Percentiles rank a stretch among this genome's conserved stretches.
Conservation (phyloP, 2,329 filamentous ascomycete genomes). For the Byssochlamys sp. region DNA sequence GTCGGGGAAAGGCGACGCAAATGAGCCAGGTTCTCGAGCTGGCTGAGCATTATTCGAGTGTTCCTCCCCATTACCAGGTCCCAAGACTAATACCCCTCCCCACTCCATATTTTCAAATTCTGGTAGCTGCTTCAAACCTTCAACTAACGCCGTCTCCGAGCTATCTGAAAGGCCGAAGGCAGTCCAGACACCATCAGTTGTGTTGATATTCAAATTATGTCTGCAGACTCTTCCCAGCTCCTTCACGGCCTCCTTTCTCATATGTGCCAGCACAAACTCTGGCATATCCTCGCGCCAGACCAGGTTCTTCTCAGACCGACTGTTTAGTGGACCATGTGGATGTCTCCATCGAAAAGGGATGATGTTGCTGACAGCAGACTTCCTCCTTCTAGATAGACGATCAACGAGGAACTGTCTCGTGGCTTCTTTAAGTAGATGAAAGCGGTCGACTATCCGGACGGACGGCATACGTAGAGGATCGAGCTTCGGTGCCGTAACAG, state of each 20-base stretch:
- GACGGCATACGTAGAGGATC: slow-evolving; percentile 10
- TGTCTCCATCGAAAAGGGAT: slow-evolving; percentile 29
- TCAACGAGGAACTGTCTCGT: slow-evolving; percentile 7
- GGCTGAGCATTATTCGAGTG: background rate
- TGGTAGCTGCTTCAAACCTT: slow-evolving; percentile 14
- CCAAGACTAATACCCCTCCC: slow-evolving; percentile 22
- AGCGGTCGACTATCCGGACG: slow-evolving; percentile 19
- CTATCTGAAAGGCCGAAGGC: slow-evolving; percentile 12
- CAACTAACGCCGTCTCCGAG: slow-evolving; percentile 12
- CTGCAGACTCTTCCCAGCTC: slow-evolving; percentile 27
- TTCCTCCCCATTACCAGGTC: background rate
- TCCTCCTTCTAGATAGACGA: slow-evolving; percentile 6
- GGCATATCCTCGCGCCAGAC: slow-evolving; percentile 43
- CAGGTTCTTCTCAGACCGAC: slow-evolving; percentile 19
- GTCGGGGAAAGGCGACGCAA: slow-evolving; percentile 12
- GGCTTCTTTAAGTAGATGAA: slow-evolving; percentile 15
- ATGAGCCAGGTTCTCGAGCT: background rate
- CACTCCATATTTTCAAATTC: slow-evolving; percentile 19
- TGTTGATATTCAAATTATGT: slow-evolving; percentile 10
- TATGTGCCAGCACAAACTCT: slow-evolving; percentile 27
- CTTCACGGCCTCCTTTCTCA: slow-evolving; percentile 27
- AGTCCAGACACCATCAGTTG: slow-evolving; percentile 18
- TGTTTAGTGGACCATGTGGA: slow-evolving; percentile 19
- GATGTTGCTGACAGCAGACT: slow-evolving; percentile 10
- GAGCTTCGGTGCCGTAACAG: background rate